A percentile compares a stretch with the other conserved stretches of the same genome.
Conservation (phyloP, 2,329 filamentous ascomycete genomes). For the Colletotrichum sp. region DNA sequence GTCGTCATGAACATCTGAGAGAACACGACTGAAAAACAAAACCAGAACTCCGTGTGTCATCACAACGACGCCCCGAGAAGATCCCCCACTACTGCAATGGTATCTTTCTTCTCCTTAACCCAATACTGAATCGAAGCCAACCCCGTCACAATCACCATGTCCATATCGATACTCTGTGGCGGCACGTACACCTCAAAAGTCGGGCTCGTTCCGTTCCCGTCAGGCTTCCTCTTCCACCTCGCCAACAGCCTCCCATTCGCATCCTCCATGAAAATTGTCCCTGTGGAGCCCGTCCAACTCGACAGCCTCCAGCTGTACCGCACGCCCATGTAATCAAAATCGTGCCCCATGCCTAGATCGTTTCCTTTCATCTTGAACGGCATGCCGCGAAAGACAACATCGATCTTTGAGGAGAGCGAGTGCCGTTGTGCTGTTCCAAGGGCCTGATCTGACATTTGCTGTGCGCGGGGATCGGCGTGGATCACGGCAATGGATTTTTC, state of each 20-base stretch:
- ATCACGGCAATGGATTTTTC: background rate
- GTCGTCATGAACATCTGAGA: background rate
- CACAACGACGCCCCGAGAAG: background rate
- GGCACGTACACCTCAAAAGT: slow-evolving; percentile 15
- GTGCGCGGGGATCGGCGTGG: background rate
- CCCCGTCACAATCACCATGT: slow-evolving; percentile 13
- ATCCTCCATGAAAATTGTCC: background rate
- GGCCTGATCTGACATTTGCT: background rate
- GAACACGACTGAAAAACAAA: background rate
- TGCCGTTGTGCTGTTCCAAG: background rate
- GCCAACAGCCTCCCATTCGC: background rate
- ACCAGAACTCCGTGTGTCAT: background rate
- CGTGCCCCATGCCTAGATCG: background rate
- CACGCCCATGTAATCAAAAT: background rate
- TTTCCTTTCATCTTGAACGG: slow-evolving; percentile 14
- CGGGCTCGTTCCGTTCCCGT: background rate
- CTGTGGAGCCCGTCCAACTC: background rate
- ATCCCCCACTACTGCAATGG: background rate
- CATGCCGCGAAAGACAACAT: slow-evolving; percentile 4
- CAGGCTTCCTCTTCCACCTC: background rate
- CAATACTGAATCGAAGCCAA: slow-evolving; percentile 1
- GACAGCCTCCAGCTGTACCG: slow-evolving; percentile 1
- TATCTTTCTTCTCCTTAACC: background rate
- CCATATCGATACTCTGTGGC: slow-evolving; percentile 14
- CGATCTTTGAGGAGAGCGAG: slow-evolving; percentile 3